A percentile compares a stretch with the other conserved stretches of the same genome.
These are phyloP conservation scores for Ogataea nonfermentans DNA, from an alignment of 805 yeast species.

Conservation along the genomic window DNA sequence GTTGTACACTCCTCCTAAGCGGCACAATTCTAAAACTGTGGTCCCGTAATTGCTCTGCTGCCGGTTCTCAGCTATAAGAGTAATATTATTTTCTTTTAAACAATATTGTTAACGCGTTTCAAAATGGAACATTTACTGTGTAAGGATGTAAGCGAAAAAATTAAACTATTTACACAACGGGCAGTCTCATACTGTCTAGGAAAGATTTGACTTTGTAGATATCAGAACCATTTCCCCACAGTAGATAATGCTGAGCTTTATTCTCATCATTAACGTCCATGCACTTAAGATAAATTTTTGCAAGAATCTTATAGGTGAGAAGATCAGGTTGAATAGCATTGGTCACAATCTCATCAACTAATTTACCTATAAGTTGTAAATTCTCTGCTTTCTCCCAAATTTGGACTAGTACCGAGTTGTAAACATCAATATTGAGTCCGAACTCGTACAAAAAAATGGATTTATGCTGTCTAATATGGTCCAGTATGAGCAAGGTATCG, in stretches of 20 bases:
- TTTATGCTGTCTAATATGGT: constrained; percentile 27
- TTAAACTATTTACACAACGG: constrained; percentile 7
- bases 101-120: constrained; percentile 10
- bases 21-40: not conserved
- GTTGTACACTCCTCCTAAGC: not conserved
- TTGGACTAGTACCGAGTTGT: constrained; percentile 28
- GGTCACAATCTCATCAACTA: constrained; percentile 30
- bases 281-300: constrained; percentile 28
- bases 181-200: constrained; percentile 14
- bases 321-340: constrained; percentile 34
- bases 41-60: not conserved
- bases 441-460: constrained; percentile 32
- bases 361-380: constrained; percentile 20
- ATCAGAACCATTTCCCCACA: constrained; percentile 31
- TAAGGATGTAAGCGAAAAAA: constrained; percentile 2
- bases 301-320: constrained; percentile 27
- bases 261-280: constrained; percentile 26
- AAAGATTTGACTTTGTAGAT: constrained; percentile 27
- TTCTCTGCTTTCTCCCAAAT: constrained; percentile 31
- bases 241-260: constrained; percentile 25
- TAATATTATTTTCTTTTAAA: not conserved
- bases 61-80: not conserved
- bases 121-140: constrained; percentile 8
- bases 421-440: constrained; percentile 32
- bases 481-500: constrained; percentile 23